A percentile compares a stretch with the other conserved stretches of the same genome.
Evolutionary conservation across 305 asterid genomes (phyloP).

Genomic region (Lippia alba): DNA sequence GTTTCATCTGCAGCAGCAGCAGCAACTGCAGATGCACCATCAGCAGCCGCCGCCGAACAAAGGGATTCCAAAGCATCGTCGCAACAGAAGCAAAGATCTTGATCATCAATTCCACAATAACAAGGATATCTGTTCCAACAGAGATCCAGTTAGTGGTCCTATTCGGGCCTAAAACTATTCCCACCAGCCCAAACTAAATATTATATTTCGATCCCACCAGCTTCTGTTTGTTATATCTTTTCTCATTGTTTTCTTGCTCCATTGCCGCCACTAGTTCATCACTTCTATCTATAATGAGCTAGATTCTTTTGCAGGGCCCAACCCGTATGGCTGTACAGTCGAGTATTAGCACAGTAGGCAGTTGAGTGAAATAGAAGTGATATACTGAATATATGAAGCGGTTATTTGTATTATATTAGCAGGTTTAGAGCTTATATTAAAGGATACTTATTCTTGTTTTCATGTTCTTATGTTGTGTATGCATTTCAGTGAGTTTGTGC

Average conservation of each 20-base stretch:
- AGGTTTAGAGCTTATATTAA: conserved; percentile 27
- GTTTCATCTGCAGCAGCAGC: conserved; percentile 60
- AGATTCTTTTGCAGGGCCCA: conserved; percentile 35
- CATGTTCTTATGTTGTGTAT: too few relatives aligned
- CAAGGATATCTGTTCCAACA: conserved; percentile 46
- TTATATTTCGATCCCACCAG: conserved; percentile 10
- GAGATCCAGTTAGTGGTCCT: conserved; percentile 40
- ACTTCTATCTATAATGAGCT: conserved; percentile 30
- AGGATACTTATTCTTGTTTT: conserved; percentile 9
- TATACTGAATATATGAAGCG: conserved; percentile 6
- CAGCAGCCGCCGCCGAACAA: conserved; percentile 39
- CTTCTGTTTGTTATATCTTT: neutral
- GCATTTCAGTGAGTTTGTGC: neutral
- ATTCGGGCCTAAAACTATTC: conserved; percentile 36
- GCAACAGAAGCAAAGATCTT: conserved; percentile 56
- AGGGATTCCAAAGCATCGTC: conserved; percentile 50
- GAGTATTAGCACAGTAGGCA: conserved; percentile 33
- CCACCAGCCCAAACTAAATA: neutral
- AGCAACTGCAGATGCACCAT: conserved; percentile 52
- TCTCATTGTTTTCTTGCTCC: neutral
- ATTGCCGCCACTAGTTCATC: conserved; percentile 16
- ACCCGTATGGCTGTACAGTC: conserved; percentile 16
- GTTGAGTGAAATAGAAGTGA: conserved; percentile 30
- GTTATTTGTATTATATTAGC: conserved; percentile 14
- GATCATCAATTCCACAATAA: conserved; percentile 51